A percentile compares a stretch with the other conserved stretches of the same genome.
Evolutionary conservation across 1,139 yeast genomes (phyloP).

Genomic region (Blastobotrys proliferans): DNA sequence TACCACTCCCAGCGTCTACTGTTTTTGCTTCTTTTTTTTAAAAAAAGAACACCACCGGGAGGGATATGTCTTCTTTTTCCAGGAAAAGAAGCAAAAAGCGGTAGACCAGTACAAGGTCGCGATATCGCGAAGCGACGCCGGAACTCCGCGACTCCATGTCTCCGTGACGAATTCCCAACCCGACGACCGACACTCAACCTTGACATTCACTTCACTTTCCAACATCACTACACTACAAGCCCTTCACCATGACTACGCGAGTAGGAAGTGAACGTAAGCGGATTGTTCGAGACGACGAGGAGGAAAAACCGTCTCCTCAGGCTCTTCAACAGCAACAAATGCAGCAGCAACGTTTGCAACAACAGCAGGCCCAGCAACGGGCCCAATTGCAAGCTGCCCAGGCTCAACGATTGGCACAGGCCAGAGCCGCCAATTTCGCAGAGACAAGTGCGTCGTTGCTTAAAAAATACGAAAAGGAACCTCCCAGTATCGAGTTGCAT

Average conservation of each 20-base stretch:
- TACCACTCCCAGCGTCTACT: no score
- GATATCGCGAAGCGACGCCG: background rate
- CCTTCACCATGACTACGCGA: constrained; percentile 16
- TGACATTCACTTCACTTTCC: background rate
- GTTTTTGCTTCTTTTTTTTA: no score
- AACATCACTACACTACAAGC: background rate
- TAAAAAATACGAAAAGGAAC: constrained; percentile 68
- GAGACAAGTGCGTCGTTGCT: constrained; percentile 73
- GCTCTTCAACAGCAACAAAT: constrained; percentile 2
- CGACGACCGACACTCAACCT: background rate
- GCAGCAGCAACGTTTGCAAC: constrained; percentile 3
- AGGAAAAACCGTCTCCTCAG: constrained; percentile 12
- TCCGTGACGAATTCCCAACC: constrained; percentile 2
- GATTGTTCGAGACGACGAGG: constrained; percentile 32
- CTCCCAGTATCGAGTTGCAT: constrained; percentile 83
- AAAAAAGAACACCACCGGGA: no score
- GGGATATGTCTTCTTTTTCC: no score
- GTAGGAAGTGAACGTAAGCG: constrained; percentile 27
- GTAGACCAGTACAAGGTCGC: no score
- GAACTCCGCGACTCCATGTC: background rate
- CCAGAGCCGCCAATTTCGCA: constrained; percentile 34
- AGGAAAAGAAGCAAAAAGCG: no score
- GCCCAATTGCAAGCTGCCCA: constrained; percentile 3
- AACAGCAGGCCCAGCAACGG: constrained; percentile 4
- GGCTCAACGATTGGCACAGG: constrained; percentile 4